A percentile compares a stretch with the other conserved stretches of the same genome.
These are phyloP conservation scores for Eucalyptus lansdowneana DNA, from an alignment of 345 rosid genomes.

Conservation along the genomic window DNA sequence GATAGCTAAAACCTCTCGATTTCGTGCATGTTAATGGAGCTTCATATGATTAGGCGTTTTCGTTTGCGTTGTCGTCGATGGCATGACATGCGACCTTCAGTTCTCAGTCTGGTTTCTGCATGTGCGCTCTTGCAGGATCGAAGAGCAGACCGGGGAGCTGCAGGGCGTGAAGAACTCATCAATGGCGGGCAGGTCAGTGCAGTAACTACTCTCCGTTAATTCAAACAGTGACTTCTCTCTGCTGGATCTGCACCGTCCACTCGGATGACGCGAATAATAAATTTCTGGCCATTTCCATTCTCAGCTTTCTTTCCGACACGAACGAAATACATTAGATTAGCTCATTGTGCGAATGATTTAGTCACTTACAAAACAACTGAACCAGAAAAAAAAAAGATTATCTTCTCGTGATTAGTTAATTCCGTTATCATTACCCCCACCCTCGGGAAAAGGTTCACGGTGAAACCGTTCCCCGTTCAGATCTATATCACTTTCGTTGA, in stretches of 20 bases:
- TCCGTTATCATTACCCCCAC: not conserved
- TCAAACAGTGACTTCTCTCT: not conserved
- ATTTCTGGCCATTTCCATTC: not conserved
- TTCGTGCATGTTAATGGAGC: not conserved
- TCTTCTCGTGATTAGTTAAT: not conserved
- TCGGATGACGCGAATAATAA: not conserved
- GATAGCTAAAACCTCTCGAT: not conserved
- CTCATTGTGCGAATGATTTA: not conserved
- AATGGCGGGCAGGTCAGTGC: slow-evolving; percentile 37
- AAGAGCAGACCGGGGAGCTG: not conserved
- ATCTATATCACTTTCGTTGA: not conserved
- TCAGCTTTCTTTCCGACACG: not conserved
- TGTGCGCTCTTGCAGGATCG: not conserved
- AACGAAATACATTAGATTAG: not conserved
- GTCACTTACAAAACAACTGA: not conserved
- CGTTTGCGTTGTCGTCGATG: not conserved
- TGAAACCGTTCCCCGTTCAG: not conserved
- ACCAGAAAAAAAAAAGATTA: not conserved
- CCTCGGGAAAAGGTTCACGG: not conserved
- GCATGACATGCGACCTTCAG: not conserved
- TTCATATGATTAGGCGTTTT: not conserved
- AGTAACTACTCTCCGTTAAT: not conserved
- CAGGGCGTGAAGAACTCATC: slow-evolving; percentile 40
- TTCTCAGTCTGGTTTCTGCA: not conserved
- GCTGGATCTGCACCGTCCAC: not conserved